Base-by-base conservation (phyloP, 2,329 filamentous ascomycete genomes). In the Metarhizium anisopliae region DNA sequence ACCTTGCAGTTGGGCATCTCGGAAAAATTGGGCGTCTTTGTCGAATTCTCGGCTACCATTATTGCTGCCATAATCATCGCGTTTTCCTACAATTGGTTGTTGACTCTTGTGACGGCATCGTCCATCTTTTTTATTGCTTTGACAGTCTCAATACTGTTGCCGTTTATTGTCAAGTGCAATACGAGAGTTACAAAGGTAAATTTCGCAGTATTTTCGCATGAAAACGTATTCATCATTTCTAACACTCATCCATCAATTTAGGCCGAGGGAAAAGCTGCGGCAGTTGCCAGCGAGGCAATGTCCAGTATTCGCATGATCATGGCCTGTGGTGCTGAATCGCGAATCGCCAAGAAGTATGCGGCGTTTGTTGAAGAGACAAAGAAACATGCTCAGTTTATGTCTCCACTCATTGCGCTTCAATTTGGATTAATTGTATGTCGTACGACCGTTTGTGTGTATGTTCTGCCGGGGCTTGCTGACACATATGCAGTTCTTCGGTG, bases 1-100 rank as follows among this genome's bases (percentile, higher is more conserved):
- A 77, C 75, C 2, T 70, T 86, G n/a, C 83, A 86, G 67, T 70
- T 85, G 13, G 83, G 84, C 3, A 83, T 85, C 43, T 84, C 82
- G 0, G 82, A 85, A 64, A 84, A 84, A 62, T 71, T 86, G 0
- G 81, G 80, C 7, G 75, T 75, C 2, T 79, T 84, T 50, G 62
- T 86, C 56, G 82, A 86, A 63, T 84, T 73, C 59, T 67, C 68
- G 2, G 67, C 80, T 0, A 78, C 79, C 30, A 75, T 84, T 53
- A 65, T 81, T 36, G 67, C 80, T 16, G 73, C 81, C 30, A 72
- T 81, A 53, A 67, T 81, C 58, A 74, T 83, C 25, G 79, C 81
- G 13, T 82, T 85, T 61, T 74, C 70, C 6, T 80, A 76, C 62
- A 82, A 73, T 61, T 86, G 83, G 81, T 69, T 75, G 4, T 70